Conservation (phyloP, 768 basidiomycete genomes). For the Boletus tylopilopsis region DNA sequence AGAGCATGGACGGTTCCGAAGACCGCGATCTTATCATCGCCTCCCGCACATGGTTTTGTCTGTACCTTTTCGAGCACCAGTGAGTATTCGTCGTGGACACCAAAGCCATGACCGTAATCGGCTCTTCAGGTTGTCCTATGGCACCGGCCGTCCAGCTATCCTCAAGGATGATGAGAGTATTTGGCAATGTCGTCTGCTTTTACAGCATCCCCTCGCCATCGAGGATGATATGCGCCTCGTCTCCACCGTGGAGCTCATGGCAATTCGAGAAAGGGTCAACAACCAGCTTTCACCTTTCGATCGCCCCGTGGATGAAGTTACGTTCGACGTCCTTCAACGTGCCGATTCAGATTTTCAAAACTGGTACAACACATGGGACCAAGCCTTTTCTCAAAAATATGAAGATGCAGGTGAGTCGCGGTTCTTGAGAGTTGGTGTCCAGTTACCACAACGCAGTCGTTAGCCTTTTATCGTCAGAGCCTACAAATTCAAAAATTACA, state of each 20-base stretch:
- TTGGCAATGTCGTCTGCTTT: constrained; percentile 68
- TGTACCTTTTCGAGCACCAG: constrained; percentile 95
- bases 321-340: constrained; percentile 65
- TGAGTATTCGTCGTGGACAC: constrained; percentile 36
- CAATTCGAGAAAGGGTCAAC: constrained; percentile 81
- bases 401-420: constrained; percentile 65
- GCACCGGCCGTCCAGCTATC: constrained; percentile 90
- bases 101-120: neutral
- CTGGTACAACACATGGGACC: constrained; percentile 84
- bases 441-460: constrained; percentile 1
- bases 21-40: constrained; percentile 81
- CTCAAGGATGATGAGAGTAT: constrained; percentile 93
- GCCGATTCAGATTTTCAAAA: constrained; percentile 75
- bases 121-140: constrained; percentile 78
- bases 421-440: constrained; percentile 1
- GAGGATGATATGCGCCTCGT: constrained; percentile 94
- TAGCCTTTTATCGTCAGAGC: constrained; percentile 87
- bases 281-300: constrained; percentile 80
- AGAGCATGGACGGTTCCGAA: constrained; percentile 42
- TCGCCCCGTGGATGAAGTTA: constrained; percentile 67
- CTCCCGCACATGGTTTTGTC: constrained; percentile 88
- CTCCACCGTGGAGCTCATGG: constrained; percentile 91
- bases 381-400: constrained; percentile 75
- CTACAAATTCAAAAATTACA: constrained; percentile 84
- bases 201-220: constrained; percentile 85